A percentile compares a stretch with the other conserved stretches of the same genome.
These are phyloP conservation scores for Yamadazyma atmosphaerica DNA, from an alignment of 1,139 yeast genomes.

Conservation along the genomic window DNA sequence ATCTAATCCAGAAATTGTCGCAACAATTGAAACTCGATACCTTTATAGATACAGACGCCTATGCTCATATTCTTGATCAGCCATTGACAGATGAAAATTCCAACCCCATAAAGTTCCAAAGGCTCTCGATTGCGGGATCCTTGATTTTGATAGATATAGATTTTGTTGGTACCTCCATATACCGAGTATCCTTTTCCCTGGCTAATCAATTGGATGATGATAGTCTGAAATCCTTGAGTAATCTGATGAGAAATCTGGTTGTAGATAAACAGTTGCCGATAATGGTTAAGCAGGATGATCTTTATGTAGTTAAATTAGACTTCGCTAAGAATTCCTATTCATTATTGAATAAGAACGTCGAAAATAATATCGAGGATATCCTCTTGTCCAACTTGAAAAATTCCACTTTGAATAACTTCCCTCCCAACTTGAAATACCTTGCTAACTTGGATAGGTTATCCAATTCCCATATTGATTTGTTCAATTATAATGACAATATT, in stretches of 20 bases:
- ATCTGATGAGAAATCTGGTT: constrained; percentile 1
- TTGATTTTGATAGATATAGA: constrained; percentile 45
- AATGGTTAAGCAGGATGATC: constrained; percentile 7
- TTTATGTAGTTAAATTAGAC: constrained; percentile 15
- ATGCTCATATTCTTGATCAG: constrained; percentile 25
- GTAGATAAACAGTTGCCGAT: constrained; percentile 5
- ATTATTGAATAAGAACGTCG: constrained; percentile 13
- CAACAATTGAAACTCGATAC: constrained; percentile 45
- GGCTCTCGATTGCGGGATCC: constrained; percentile 47
- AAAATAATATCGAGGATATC: constrained; percentile 23
- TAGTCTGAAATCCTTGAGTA: constrained; percentile 2
- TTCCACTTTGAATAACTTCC: constrained; percentile 30
- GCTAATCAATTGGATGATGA: constrained; percentile 26
- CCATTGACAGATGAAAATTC: constrained; percentile 17
- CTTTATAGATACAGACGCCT: constrained; percentile 40
- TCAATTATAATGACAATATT: constrained; percentile 32
- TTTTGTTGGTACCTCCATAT: constrained; percentile 27
- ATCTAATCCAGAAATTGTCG: constrained; percentile 41
- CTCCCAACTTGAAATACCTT: constrained; percentile 36
- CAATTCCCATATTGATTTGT: constrained; percentile 31
- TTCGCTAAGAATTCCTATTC: constrained; percentile 14
- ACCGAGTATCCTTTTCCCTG: constrained; percentile 37
- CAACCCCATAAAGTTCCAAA: constrained; percentile 15
- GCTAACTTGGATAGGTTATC: constrained; percentile 39
- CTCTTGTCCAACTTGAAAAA: constrained; percentile 27